Evolutionary conservation across 345 rosid genomes (phyloP).

Genomic region (Leavenworthia alabamica): DNA sequence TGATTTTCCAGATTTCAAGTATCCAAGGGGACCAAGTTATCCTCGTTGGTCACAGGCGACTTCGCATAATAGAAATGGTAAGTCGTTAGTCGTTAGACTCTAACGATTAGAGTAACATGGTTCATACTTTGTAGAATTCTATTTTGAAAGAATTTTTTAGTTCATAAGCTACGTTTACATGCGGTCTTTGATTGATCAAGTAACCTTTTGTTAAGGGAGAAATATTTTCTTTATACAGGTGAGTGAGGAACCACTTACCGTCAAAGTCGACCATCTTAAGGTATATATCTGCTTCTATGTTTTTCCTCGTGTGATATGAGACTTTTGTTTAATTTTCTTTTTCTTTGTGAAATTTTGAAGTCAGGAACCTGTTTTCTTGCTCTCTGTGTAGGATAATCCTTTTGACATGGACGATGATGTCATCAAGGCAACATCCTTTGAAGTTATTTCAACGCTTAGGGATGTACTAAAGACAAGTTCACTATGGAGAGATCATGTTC

Average conservation of each 20-base stretch:
- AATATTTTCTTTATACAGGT: constrained; percentile 43
- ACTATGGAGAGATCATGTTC: constrained; percentile 95
- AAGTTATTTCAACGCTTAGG: constrained; percentile 90
- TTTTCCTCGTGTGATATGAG: constrained; percentile 9
- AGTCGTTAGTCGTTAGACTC: too few relatives aligned
- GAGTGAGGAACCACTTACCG: constrained; percentile 85
- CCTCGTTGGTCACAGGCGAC: constrained; percentile 78
- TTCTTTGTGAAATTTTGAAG: not conserved
- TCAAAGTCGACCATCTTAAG: constrained; percentile 97
- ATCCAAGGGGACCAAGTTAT: constrained; percentile 84
- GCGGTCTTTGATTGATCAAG: constrained; percentile 18
- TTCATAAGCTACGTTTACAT: not conserved
- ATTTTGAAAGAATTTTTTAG: not conserved
- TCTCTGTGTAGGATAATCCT: constrained; percentile 61
- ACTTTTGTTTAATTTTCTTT: not conserved
- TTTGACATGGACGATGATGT: constrained; percentile 94
- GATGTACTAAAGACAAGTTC: constrained; percentile 87
- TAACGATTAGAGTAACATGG: not conserved
- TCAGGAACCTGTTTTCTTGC: not conserved
- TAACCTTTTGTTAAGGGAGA: constrained; percentile 16
- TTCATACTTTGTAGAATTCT: not conserved
- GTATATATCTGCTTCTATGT: constrained; percentile 31
- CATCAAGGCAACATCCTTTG: constrained; percentile 85
- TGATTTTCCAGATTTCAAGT: constrained; percentile 54
- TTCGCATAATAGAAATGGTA: constrained; percentile 80